These are phyloP conservation scores for Botrytis squamosa DNA, from an alignment of 2,329 filamentous ascomycete species.

Conservation along the genomic window DNA sequence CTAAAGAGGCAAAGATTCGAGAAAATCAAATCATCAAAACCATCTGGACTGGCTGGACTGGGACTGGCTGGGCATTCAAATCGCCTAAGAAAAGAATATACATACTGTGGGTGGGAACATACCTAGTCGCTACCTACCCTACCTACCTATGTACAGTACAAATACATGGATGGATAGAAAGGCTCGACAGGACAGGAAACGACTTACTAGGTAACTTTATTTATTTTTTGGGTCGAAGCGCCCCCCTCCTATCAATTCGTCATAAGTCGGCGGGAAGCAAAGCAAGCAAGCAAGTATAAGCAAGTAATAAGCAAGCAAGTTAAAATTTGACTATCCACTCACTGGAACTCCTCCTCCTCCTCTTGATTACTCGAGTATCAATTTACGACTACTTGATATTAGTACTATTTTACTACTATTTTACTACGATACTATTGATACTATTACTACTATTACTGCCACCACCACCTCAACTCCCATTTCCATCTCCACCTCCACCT, in stretches of 20 bases:
- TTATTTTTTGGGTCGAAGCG: conserved; percentile 1
- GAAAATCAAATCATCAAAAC: background rate
- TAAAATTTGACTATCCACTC: background rate
- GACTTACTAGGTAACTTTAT: background rate
- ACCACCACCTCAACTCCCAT: background rate
- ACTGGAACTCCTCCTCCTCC: background rate
- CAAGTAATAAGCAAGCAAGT: background rate
- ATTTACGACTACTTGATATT: background rate
- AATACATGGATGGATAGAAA: background rate
- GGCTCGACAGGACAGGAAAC: background rate
- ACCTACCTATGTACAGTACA: background rate
- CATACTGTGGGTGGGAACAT: too few relatives aligned
- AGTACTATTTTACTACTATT: background rate
- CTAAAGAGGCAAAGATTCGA: background rate
- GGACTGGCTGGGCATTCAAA: background rate
- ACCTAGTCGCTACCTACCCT: background rate
- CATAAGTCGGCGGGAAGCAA: background rate
- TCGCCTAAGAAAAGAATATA: background rate
- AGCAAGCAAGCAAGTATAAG: background rate
- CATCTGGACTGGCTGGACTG: background rate
- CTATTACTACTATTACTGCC: background rate
- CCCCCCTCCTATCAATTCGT: conserved; percentile 5
- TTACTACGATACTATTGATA: too few relatives aligned
- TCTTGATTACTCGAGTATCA: background rate
- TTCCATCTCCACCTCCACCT: background rate